These are phyloP conservation scores for Glebionis coronaria DNA, from an alignment of 129 eudicot species.

Conservation along the genomic window DNA sequence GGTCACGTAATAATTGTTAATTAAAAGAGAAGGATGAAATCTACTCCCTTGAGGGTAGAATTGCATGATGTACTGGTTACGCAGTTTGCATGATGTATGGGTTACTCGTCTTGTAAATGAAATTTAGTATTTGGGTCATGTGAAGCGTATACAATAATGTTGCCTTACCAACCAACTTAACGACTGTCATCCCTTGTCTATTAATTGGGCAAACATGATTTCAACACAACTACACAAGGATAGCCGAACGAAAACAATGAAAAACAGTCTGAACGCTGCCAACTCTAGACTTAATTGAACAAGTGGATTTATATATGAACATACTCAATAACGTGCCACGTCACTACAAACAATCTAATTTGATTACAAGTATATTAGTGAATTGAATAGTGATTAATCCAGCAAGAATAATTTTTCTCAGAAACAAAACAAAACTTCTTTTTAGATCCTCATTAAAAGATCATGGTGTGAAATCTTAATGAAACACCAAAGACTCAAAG, in stretches of 20 bases:
- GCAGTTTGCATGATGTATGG: too few relatives aligned
- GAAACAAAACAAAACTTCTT: background rate
- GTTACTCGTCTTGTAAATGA: too few relatives aligned
- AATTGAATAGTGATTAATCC: constrained; percentile 9
- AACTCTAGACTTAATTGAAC: background rate
- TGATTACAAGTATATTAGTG: constrained; percentile 16
- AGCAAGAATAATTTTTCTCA: background rate
- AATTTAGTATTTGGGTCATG: too few relatives aligned
- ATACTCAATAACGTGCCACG: background rate
- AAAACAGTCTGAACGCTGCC: too few relatives aligned
- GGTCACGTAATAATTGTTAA: background rate
- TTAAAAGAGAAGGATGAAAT: background rate
- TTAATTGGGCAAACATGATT: too few relatives aligned
- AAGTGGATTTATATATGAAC: background rate
- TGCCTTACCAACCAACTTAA: too few relatives aligned
- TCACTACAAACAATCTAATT: too few relatives aligned
- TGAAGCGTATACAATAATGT: too few relatives aligned
- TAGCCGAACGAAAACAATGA: too few relatives aligned
- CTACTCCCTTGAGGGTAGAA: background rate
- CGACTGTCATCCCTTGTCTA: too few relatives aligned
- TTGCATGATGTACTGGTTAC: background rate
- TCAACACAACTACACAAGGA: too few relatives aligned
- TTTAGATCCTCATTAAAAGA: background rate
- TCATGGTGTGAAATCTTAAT: background rate
- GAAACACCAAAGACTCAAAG: constrained; percentile 40